phyloP scores from a whole-genome alignment of 2,329 filamentous ascomycete species.

The Xylariaceae sp. region DNA sequence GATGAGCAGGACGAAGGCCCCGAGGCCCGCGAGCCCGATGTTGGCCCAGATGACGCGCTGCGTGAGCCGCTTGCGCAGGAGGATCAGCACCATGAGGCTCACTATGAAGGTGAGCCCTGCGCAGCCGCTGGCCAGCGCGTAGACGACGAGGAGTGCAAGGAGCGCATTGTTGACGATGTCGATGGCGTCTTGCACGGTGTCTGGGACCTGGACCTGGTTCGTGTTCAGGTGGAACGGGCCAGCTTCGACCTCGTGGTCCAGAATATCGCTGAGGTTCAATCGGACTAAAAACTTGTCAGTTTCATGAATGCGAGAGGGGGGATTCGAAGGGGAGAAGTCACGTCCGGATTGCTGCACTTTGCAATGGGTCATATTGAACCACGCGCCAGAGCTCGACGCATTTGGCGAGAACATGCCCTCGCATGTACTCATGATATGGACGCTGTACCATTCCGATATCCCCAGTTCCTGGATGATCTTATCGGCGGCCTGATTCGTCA shows the following conservation, averaged over 20 bases:
- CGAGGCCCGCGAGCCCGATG: conserved; percentile 35
- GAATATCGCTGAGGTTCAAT: conserved; percentile 44
- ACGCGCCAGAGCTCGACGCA: conserved; percentile 34
- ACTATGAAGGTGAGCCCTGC: conserved; percentile 41
- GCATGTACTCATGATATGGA: conserved; percentile 46
- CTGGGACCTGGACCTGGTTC: conserved; percentile 41
- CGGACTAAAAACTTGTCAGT: conserved; percentile 24
- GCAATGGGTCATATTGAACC: conserved; percentile 43
- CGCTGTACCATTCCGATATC: conserved; percentile 47
- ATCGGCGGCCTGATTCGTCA: conserved; percentile 38
- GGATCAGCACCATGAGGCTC: conserved; percentile 33
- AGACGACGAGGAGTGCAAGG: conserved; percentile 45
- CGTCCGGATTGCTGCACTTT: conserved; percentile 37
- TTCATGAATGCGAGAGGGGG: not conserved
- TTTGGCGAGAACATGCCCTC: conserved; percentile 44
- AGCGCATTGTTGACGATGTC: conserved; percentile 46
- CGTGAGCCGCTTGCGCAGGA: conserved; percentile 15
- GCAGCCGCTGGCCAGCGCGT: conserved; percentile 40
- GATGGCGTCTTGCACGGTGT: conserved; percentile 42
- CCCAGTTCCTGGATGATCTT: conserved; percentile 40
- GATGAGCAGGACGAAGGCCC: conserved; percentile 35
- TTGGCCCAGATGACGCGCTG: conserved; percentile 33
- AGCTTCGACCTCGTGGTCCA: conserved; percentile 43
- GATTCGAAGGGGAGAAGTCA: conserved; percentile 27
- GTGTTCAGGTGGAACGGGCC: conserved; percentile 43